Base-by-base conservation (phyloP, 1,139 yeast genomes). In the Saccharomyces hybrid region DNA sequence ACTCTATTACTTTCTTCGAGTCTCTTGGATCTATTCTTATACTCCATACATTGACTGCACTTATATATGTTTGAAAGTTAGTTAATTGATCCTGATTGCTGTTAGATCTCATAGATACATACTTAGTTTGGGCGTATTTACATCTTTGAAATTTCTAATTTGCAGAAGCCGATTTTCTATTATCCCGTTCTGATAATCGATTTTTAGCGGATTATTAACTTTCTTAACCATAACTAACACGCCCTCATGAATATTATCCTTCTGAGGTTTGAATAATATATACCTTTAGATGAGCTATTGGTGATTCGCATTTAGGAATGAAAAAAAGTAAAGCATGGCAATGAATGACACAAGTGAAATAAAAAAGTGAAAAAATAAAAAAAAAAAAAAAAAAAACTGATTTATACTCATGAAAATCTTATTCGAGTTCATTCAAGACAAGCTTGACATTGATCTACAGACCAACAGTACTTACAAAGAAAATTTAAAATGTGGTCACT, bases 31-130 rank as follows among this genome's bases (percentile, higher is more conserved):
- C 67, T 6, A 82, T 75, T 29, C 70, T 70, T 5, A 79, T 70
- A 1, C 81, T 73, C 95, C 95, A 88, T 1, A 80, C 84, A 3
- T 73, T 69, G 2, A 76, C 69, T 62, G 52, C 13, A 31, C 47
- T 51, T 49, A 26, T 25, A 32, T 48, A 50, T 32, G 32, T 55
- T 49, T 23, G 49, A 14, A 34, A 42, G 48, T 23, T n/a, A 46
- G 25, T 25, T 9, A 26, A 14, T 25, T 26, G 26, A 23, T 3
- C 13, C 9, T 19, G 32, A 27, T 26, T 26, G 1, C 26, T 28
- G 32, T 19, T 9, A 6, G 23, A 16, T 28, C 9, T 27, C 27
- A 26, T n/a, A 9, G 23, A 31, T 9, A 60, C 70, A 48, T 63
- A 65, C 71, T 52, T 9, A 83, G 66, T 3, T 70, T 63, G 3